Evolutionary conservation across 2,329 filamentous ascomycete species (phyloP).

Genomic region (Rosellinia necatrix): DNA sequence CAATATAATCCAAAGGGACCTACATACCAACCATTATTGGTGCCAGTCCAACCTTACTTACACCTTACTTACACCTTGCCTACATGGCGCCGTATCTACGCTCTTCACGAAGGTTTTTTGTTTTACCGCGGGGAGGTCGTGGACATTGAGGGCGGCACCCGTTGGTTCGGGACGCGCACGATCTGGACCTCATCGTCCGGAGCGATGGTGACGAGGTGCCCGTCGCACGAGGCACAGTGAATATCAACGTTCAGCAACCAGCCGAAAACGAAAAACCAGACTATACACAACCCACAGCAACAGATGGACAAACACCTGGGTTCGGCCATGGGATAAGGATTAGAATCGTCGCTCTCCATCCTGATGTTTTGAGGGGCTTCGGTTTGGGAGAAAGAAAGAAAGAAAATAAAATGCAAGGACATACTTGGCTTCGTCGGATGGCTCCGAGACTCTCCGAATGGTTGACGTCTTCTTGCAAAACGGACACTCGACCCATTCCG

Average conservation of each 20-base stretch:
- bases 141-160: not conserved
- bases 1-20: too few relatives aligned
- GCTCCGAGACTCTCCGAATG: conserved; percentile 8
- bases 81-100: too few relatives aligned
- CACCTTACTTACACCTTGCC: too few relatives aligned
- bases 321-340: too few relatives aligned
- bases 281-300: not conserved
- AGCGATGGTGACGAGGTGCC: conserved; percentile 2
- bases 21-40: too few relatives aligned
- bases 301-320: conserved; percentile 3
- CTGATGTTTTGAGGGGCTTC: too few relatives aligned
- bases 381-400: not conserved
- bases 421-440: conserved; percentile 15
- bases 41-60: too few relatives aligned
- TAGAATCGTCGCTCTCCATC: not conserved
- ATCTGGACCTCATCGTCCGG: conserved; percentile 8
- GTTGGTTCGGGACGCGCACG: not conserved
- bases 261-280: not conserved
- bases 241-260: conserved; percentile 9
- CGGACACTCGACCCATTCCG: conserved; percentile 10
- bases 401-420: not conserved
- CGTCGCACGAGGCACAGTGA: conserved; percentile 13
- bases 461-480: conserved; percentile 9
- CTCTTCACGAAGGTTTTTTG: too few relatives aligned
- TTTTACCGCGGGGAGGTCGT: not conserved